Conservation (phyloP, 495 filamentous ascomycete genomes). For the Penicillium mononematosum region DNA sequence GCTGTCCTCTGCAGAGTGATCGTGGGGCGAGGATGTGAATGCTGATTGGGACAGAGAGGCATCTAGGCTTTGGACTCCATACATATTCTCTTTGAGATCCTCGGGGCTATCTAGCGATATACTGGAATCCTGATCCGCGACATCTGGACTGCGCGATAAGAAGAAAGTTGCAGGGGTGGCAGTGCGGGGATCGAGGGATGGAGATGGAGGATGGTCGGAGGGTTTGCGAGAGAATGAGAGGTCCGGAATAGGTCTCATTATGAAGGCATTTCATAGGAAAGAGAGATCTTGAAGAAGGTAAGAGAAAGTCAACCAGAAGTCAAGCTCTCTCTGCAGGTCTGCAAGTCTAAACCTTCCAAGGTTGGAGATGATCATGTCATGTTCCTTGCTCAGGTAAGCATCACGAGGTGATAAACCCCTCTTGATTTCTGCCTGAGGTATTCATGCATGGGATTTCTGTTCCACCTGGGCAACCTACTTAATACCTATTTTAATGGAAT, state of each 20-base stretch:
- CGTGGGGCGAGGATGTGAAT: constrained; percentile 14
- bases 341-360: background rate
- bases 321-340: background rate
- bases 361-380: constrained; percentile 8
- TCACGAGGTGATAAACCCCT: constrained; percentile 14
- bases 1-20: constrained; percentile 12
- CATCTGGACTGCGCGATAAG: constrained; percentile 35
- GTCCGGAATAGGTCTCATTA: constrained; percentile 45
- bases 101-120: constrained; percentile 24
- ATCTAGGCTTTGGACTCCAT: constrained; percentile 64
- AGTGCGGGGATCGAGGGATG: constrained; percentile 42
- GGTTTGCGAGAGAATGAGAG: constrained; percentile 35
- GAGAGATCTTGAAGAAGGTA: background rate
- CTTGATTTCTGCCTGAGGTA: constrained; percentile 5
- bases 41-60: constrained; percentile 46
- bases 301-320: background rate
- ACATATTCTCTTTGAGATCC: constrained; percentile 45
- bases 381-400: constrained; percentile 1
- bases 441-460: background rate
- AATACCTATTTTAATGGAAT: background rate
- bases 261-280: constrained; percentile 1
- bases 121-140: constrained; percentile 30
- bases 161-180: constrained; percentile 49
- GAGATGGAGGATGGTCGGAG: constrained; percentile 32
- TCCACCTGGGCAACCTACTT: too few species aligned